Evolutionary conservation across 352 stramenopile species (phyloP).

Genomic region (Poterioochromonas sp.): DNA sequence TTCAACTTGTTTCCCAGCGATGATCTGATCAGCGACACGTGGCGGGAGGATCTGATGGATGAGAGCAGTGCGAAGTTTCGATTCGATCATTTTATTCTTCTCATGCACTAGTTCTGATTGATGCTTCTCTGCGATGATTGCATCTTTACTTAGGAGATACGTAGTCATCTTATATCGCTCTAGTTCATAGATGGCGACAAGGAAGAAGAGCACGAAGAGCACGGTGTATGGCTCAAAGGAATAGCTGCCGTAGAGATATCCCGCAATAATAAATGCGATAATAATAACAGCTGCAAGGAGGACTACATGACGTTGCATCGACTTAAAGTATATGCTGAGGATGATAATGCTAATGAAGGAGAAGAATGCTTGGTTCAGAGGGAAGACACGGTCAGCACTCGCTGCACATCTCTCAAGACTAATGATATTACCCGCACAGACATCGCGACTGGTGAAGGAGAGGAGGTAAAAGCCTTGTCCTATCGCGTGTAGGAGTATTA

Average conservation of each 20-base stretch:
- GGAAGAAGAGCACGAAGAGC: background rate
- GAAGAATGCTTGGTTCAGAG: background rate
- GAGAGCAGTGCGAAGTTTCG: background rate
- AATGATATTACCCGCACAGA: background rate
- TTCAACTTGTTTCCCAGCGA: background rate
- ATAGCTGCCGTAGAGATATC: background rate
- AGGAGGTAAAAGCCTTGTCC: background rate
- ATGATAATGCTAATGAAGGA: background rate
- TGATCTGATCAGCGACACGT: constrained; percentile 4
- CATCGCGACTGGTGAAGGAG: background rate
- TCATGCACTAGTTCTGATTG: background rate
- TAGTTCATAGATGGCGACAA: background rate
- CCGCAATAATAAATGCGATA: background rate
- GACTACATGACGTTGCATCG: background rate
- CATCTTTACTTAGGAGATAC: background rate
- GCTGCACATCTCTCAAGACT: background rate
- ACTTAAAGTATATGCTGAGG: constrained; percentile 17
- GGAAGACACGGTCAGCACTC: background rate
- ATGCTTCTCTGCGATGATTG: background rate
- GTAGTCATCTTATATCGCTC: constrained; percentile 15
- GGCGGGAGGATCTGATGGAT: constrained; percentile 33
- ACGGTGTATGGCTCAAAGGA: background rate
- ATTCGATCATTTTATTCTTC: constrained; percentile 12
- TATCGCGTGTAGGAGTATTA: background rate
- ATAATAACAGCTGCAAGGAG: background rate